Percentiles rank a stretch among this genome's conserved stretches.
These are phyloP conservation scores for Backusella australiensis DNA, from an alignment of 192 early-diverging fungal genomes.

Conservation along the genomic window DNA sequence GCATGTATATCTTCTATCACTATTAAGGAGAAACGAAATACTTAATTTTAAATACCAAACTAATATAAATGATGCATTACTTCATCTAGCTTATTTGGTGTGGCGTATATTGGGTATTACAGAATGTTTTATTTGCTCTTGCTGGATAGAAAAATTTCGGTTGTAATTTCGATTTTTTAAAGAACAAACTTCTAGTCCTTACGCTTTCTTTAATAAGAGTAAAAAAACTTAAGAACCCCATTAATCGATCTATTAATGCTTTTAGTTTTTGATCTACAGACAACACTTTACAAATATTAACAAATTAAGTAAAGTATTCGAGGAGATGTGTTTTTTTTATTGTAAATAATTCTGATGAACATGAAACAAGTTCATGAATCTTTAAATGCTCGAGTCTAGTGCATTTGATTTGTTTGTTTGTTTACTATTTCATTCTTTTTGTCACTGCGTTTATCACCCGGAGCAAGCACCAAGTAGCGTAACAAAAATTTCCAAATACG, in stretches of 20 bases:
- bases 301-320: neutral
- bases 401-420: neutral
- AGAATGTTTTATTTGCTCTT: neutral
- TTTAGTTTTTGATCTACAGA: neutral
- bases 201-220: neutral
- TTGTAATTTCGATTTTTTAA: neutral
- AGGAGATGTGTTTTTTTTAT: neutral
- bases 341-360: neutral
- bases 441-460: neutral
- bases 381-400: neutral
- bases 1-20: neutral
- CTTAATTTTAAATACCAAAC: neutral
- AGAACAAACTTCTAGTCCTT: neutral
- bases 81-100: neutral
- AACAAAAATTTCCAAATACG: neutral
- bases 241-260: neutral
- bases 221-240: neutral
- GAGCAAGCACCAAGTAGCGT: neutral
- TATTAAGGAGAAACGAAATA: neutral
- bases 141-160: neutral
- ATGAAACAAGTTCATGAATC: neutral
- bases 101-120: neutral
- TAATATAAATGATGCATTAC: neutral
- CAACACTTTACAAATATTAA: neutral
- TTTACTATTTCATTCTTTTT: neutral